These are phyloP conservation scores for Candida ficus DNA, from an alignment of 805 yeast genomes.

Conservation along the genomic window DNA sequence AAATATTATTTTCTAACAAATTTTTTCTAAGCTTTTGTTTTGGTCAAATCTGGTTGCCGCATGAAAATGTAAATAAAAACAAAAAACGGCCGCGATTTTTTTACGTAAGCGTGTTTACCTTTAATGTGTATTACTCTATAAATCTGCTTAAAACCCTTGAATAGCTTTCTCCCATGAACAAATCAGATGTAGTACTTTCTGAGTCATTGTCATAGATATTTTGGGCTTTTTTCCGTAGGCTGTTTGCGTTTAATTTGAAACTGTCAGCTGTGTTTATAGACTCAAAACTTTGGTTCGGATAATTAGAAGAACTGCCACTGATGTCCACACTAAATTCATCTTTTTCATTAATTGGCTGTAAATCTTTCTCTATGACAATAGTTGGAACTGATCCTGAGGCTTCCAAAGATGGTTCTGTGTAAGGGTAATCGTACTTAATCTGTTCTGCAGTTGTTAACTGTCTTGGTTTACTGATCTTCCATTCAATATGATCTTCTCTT, in stretches of 20 bases:
- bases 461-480: constrained; percentile 17
- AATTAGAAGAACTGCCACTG: too few relatives aligned
- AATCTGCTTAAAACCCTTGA: constrained; percentile 1
- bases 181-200: constrained; percentile 1
- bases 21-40: background rate
- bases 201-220: background rate
- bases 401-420: constrained; percentile 9
- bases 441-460: constrained; percentile 15
- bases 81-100: background rate
- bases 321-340: too few relatives aligned
- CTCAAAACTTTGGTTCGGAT: too few relatives aligned
- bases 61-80: background rate
- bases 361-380: too few relatives aligned
- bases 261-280: background rate
- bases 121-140: background rate
- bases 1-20: too few relatives aligned
- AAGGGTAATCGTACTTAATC: constrained; percentile 18
- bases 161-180: background rate
- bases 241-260: background rate
- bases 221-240: background rate
- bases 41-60: background rate
- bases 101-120: background rate
- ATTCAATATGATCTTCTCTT: background rate
- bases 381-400: too few relatives aligned
- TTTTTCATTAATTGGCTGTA: background rate